Conservation (phyloP, 1,284 basidiomycete genomes). For the Puccinia coronata region DNA sequence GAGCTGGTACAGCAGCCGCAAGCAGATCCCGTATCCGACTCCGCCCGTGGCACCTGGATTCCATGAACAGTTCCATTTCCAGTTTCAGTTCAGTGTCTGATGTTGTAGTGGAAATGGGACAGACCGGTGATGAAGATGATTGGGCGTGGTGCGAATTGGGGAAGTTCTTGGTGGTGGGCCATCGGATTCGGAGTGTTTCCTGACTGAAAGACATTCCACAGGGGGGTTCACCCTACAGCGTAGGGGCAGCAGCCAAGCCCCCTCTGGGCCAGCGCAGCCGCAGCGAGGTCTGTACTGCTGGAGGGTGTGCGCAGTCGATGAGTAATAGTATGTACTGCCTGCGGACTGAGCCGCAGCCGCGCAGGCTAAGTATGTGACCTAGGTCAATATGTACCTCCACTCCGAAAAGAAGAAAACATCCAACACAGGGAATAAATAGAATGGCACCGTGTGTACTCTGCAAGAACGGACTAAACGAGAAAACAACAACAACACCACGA, state of each 20-base stretch:
- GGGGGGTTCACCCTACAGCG: no score
- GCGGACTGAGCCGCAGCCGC: no score
- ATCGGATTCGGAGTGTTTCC: not conserved
- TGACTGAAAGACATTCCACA: not conserved
- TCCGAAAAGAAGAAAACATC: not conserved
- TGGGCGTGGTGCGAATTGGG: constrained; percentile 8
- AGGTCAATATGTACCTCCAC: no score
- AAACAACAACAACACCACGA: not conserved
- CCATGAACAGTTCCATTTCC: not conserved
- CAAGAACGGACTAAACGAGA: not conserved
- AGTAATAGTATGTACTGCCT: no score
- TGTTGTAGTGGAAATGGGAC: not conserved
- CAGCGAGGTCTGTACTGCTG: no score
- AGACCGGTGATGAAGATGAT: constrained; percentile 43
- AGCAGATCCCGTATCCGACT: constrained; percentile 58
- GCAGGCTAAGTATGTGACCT: no score
- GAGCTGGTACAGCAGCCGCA: constrained; percentile 58
- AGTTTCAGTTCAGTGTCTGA: not conserved
- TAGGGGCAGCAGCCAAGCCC: not conserved
- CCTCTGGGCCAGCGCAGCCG: not conserved
- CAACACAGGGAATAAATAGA: not conserved
- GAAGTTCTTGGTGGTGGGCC: not conserved
- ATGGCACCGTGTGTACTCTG: constrained; percentile 49
- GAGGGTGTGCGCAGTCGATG: no score
- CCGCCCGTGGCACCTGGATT: constrained; percentile 51